Conservation (phyloP, 2,329 filamentous ascomycete species). For the Pseudocercospora macadamiae region DNA sequence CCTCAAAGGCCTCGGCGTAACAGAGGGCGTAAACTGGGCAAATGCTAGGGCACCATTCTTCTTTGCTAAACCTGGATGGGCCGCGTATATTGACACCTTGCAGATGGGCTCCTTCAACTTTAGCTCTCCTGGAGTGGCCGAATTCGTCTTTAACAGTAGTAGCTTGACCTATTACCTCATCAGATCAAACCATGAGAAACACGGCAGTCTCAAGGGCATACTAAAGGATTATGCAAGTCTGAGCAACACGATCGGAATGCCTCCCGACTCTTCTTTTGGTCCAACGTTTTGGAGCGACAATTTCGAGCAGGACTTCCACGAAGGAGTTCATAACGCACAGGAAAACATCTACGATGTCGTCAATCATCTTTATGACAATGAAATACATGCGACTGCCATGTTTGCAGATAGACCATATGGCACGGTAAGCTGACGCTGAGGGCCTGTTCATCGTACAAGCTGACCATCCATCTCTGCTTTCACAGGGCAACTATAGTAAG, state of each 20-base stretch:
- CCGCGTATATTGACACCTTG: not conserved
- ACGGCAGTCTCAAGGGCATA: not conserved
- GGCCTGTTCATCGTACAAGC: no score
- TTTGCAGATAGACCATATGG: not conserved
- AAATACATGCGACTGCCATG: not conserved
- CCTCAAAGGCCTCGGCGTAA: not conserved
- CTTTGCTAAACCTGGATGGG: not conserved
- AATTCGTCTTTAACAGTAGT: not conserved
- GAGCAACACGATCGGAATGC: conserved; percentile 2
- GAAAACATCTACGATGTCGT: not conserved
- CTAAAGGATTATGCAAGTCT: not conserved
- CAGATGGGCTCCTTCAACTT: not conserved
- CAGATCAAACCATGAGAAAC: not conserved
- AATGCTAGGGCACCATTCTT: not conserved
- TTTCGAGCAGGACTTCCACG: not conserved
- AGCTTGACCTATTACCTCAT: not conserved
- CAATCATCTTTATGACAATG: not conserved
- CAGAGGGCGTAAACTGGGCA: not conserved
- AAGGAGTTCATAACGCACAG: not conserved
- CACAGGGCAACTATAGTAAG: not conserved
- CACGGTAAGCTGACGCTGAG: not conserved
- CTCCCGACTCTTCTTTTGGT: not conserved
- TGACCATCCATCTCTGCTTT: no score
- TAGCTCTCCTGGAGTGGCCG: not conserved
- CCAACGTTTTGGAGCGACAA: not conserved